Conservation (phyloP, 768 basidiomycete genomes). For the Mycena vulgaris region DNA sequence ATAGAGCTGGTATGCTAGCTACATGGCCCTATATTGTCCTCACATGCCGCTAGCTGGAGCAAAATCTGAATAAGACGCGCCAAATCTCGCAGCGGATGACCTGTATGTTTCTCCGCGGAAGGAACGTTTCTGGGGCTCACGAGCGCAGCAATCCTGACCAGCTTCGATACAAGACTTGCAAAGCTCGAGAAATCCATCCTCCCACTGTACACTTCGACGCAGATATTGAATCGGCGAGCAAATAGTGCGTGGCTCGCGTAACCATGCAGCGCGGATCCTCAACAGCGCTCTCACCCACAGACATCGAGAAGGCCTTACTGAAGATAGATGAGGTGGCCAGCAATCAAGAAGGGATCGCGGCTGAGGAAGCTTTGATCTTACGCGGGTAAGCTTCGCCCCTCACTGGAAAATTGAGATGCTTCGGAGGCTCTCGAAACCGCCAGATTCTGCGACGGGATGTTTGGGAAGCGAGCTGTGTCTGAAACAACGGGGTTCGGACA, state of each 20-base stretch:
- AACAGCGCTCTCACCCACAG: constrained; percentile 52
- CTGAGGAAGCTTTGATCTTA: constrained; percentile 84
- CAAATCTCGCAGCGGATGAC: constrained; percentile 92
- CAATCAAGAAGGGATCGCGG: constrained; percentile 81
- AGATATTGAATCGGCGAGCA: constrained; percentile 78
- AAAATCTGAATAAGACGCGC: constrained; percentile 88
- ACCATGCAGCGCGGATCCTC: background rate
- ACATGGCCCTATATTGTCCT: background rate
- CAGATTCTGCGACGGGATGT: too few species aligned
- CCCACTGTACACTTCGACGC: constrained; percentile 85
- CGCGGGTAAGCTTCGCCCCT: constrained; percentile 71
- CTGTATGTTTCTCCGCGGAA: constrained; percentile 61
- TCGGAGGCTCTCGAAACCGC: too few species aligned
- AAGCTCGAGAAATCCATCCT: constrained; percentile 90
- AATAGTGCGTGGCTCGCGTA: constrained; percentile 66
- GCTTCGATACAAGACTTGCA: constrained; percentile 86
- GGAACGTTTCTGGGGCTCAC: constrained; percentile 44
- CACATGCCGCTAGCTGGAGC: constrained; percentile 72
- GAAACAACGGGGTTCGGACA: too few species aligned
- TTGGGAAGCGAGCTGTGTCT: too few species aligned
- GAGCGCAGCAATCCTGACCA: constrained; percentile 81
- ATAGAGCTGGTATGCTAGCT: constrained; percentile 64
- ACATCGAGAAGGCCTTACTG: constrained; percentile 83
- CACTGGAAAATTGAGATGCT: background rate
- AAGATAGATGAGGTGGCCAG: constrained; percentile 87